Conservation (phyloP, 2,329 filamentous ascomycete species). For the Dactylellina leptospora region DNA sequence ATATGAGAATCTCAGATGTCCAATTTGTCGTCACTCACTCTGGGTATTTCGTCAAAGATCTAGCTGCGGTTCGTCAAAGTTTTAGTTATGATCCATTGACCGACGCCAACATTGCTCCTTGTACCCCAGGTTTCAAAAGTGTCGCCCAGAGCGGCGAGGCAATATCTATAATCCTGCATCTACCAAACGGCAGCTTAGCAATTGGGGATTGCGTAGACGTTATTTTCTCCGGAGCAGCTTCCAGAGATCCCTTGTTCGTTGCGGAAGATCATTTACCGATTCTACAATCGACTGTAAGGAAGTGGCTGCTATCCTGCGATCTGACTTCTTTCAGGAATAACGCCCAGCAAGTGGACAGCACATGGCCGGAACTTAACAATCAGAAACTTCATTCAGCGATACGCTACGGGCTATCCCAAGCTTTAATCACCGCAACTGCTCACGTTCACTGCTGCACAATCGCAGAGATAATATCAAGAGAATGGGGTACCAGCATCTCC, state of each 20-base stretch:
- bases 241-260: conserved; percentile 52
- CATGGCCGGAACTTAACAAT: conserved; percentile 15
- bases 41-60: conserved; percentile 55
- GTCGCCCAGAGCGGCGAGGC: conserved; percentile 52
- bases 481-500: conserved; percentile 45
- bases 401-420: conserved; percentile 53
- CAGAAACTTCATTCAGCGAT: conserved; percentile 51
- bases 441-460: conserved; percentile 40
- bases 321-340: conserved; percentile 38
- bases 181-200: conserved; percentile 43
- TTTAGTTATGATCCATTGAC: conserved; percentile 50
- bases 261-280: conserved; percentile 51
- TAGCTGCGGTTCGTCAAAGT: conserved; percentile 53
- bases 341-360: conserved; percentile 3
- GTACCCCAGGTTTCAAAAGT: conserved; percentile 52
- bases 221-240: conserved; percentile 55
- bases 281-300: conserved; percentile 46
- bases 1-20: conserved; percentile 32
- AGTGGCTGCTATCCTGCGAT: conserved; percentile 53
- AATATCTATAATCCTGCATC: conserved; percentile 53
- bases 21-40: conserved; percentile 54
- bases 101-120: conserved; percentile 33
- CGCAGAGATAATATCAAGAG: conserved; percentile 51
- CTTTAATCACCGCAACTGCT: conserved; percentile 51
- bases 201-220: conserved; percentile 55